Base-by-base conservation (phyloP, 495 filamentous ascomycete species). In the Coniosporium apollinis region DNA sequence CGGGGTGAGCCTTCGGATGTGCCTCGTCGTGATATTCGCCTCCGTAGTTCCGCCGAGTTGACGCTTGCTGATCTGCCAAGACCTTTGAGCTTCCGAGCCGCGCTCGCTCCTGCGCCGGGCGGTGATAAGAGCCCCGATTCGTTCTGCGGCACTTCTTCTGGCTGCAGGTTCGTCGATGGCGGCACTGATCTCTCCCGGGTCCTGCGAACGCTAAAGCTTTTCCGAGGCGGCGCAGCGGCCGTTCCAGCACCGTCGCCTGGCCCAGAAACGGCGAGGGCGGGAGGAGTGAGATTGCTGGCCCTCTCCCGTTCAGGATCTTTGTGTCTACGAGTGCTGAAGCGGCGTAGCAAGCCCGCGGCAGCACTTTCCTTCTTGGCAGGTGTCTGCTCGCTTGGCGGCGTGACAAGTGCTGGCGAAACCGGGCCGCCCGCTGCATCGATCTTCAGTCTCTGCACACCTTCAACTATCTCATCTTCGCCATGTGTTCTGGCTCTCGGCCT, bases 401-500 rank as follows among this genome's bases (percentile, higher is more conserved):
- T 64, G 28, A 71, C 59, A 25, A 74, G 65, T 15, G 69, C 59
- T 18, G 69, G 63, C 2, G 70, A 63, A 9, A 62, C 53, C 49
- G 74, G 64, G 39, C 64, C 55, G 22, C 60, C 57, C 5, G 64
- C 56, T 5, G 64, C 49, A 36, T 67, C 53, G 46, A 79, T 44
- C 52, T 84, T 74, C 13, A 79, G 56, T 47, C 76, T 78, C 56
- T 84, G 82, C 57, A 82, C 60, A 3, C 66, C 69, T 33, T 89
- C 80, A 3, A 73, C 62, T 11, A 86, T 69, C 22, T 99, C 91
- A 42, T 96, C 89, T 55, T 96, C 89, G 28, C 89, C 92, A 50
- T 96, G 91, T 0, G 89, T 96, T 37, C 91, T 64, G 19, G 89
- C 85, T 28, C 89, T 70, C 8, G 84, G 83, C 32, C 89, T 69